Evolutionary conservation across 2,329 filamentous ascomycete genomes (phyloP), one percentile per base, ranked within the genome.

Genomic region (Nakataea oryzae): DNA sequence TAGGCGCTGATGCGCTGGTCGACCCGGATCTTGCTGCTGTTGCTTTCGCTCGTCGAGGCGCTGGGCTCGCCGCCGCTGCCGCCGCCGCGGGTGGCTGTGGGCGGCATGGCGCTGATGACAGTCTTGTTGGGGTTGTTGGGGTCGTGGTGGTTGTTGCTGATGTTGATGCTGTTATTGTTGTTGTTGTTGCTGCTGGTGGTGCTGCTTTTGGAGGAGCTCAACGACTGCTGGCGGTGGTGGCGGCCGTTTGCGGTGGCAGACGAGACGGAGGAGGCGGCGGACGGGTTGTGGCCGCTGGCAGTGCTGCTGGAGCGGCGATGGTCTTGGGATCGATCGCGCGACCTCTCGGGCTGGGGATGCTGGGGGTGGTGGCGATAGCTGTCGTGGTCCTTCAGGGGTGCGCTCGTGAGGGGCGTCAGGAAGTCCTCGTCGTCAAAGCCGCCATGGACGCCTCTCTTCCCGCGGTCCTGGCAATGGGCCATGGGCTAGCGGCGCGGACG

Each of bases 1-100:
- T 99, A 99, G 75, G 93, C 90, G 67, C 92, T 92, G 70, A 97
- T 86, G 67, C 93, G 87, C 78, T 93, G 89, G 78, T 90, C 91
- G 66, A 67, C 66, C 30, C 69, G 69, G 59, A 61, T 61, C 59
- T 61, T 61, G 59, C 59, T 61, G 47, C 41, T 54, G 47, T 47
- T 60, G 59, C 41, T 60, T 26, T 41, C 57, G 34, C 29, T 50
- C 14, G 59, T 28, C 13, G 50, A 29, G 47, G 21, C 24, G 28
- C 29, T 24, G 14, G 13, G n/a, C 28, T 4, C 29, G 30, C 27
- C 30, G 29, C 50, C 59, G 32, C 14, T 13, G 32, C n/a, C n/a
- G 47, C 59, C 50, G 29, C 8, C 24, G 59, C 47, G 59, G n/a
- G 30, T 54, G n/a, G 54, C 59, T 3, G 41, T 34, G 28, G 59